A percentile compares a stretch with the other conserved stretches of the same genome.
phyloP scores from a whole-genome alignment of 352 stramenopile species.

The Pythium monospermum region DNA sequence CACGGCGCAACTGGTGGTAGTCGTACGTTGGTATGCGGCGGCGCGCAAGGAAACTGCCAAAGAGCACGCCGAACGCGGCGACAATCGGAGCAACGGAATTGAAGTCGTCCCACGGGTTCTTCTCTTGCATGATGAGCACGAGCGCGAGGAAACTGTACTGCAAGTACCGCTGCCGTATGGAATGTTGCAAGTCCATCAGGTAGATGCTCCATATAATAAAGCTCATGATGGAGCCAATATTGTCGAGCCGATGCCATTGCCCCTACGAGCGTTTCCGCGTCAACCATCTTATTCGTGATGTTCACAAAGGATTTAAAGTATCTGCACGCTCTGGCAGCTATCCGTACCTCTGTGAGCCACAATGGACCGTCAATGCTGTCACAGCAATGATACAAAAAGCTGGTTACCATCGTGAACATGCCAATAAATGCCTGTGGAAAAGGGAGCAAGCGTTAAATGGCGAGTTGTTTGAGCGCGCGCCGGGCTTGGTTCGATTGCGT shows the following conservation, averaged over 20 bases:
- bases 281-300: too few species aligned
- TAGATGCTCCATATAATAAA: conserved; percentile 73
- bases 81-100: conserved; percentile 50
- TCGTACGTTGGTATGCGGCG: conserved; percentile 49
- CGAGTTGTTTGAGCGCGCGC: too few species aligned
- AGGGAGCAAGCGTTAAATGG: too few species aligned
- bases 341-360: conserved; percentile 59
- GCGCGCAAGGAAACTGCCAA: conserved; percentile 36
- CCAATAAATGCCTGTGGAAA: conserved; percentile 58
- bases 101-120: conserved; percentile 68
- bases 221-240: conserved; percentile 82
- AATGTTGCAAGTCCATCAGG: conserved; percentile 59
- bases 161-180: conserved; percentile 40
- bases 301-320: too few species aligned
- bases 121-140: conserved; percentile 69
- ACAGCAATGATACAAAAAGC: conserved; percentile 75
- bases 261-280: conserved; percentile 21
- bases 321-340: too few species aligned
- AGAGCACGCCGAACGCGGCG: conserved; percentile 35
- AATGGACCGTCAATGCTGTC: conserved; percentile 71
- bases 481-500: background rate
- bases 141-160: conserved; percentile 64
- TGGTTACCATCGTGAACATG: conserved; percentile 73
- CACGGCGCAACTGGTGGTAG: conserved; percentile 38
- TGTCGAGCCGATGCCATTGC: conserved; percentile 78